Conservation (phyloP, 2,329 filamentous ascomycete genomes). For the Fusarium annulatum region DNA sequence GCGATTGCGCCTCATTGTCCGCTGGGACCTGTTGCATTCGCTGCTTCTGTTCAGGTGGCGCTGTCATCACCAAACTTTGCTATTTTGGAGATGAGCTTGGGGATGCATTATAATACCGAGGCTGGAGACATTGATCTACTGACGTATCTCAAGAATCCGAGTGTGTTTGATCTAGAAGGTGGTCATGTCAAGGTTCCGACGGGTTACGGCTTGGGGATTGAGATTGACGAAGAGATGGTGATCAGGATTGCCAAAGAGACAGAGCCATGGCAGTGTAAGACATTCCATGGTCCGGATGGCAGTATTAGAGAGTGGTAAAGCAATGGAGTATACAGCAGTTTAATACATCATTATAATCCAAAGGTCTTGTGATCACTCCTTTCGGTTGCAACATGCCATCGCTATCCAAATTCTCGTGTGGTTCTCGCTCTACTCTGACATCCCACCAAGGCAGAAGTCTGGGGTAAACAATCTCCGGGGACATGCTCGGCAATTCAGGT, state of each 20-base stretch:
- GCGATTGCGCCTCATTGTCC: slow-evolving; percentile 80
- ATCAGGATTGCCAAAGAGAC: slow-evolving; percentile 67
- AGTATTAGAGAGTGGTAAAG: slow-evolving; percentile 19
- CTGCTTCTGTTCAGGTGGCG: slow-evolving; percentile 76
- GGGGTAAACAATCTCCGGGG: not conserved
- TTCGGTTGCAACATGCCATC: fast-evolving
- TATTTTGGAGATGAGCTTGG: slow-evolving; percentile 82
- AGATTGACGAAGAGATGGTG: slow-evolving; percentile 76
- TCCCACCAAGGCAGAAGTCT: not conserved
- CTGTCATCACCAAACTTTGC: slow-evolving; percentile 71
- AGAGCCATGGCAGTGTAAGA: slow-evolving; percentile 65
- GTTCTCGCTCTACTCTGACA: not conserved
- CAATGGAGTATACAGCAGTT: fast-evolving
- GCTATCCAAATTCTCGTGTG: fast-evolving
- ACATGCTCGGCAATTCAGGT: not conserved
- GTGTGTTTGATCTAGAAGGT: slow-evolving; percentile 73
- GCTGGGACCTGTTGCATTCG: slow-evolving; percentile 77
- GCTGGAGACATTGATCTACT: slow-evolving; percentile 71
- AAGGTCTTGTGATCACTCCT: not conserved
- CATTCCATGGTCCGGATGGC: slow-evolving; percentile 14
- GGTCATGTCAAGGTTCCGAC: slow-evolving; percentile 71
- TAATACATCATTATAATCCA: fast-evolving
- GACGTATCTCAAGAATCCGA: slow-evolving; percentile 72
- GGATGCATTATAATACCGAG: slow-evolving; percentile 81
- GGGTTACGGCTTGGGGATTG: slow-evolving; percentile 74